These are phyloP conservation scores for Trametes meyenii DNA, from an alignment of 768 basidiomycete species.

Conservation along the genomic window DNA sequence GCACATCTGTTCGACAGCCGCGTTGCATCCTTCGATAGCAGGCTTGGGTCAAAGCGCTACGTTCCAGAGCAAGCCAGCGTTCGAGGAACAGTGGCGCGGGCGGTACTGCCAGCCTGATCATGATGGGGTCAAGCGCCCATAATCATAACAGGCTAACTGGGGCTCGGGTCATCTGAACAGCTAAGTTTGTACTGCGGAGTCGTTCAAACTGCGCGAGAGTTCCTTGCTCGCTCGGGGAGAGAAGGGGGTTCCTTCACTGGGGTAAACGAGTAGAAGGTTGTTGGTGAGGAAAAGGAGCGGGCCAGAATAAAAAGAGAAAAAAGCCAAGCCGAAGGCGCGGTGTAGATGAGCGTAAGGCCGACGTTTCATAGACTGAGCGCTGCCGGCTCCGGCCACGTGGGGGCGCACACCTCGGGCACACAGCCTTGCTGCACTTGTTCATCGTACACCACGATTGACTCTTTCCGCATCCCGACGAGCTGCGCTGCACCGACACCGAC, in stretches of 20 bases:
- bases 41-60: too few relatives aligned
- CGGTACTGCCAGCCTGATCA: too few relatives aligned
- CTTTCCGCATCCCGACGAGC: constrained; percentile 9
- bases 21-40: too few relatives aligned
- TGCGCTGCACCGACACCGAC: not conserved
- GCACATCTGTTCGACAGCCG: too few relatives aligned
- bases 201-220: too few relatives aligned
- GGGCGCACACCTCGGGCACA: constrained; percentile 23
- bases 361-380: constrained; percentile 17
- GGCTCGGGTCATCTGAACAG: not conserved
- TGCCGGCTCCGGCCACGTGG: constrained; percentile 24
- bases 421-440: constrained; percentile 22
- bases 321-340: not conserved
- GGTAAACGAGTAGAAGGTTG: not conserved
- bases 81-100: too few relatives aligned
- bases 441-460: constrained; percentile 17
- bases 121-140: constrained; percentile 1
- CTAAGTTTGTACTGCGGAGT: not conserved
- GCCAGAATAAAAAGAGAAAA: not conserved
- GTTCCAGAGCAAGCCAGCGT: too few relatives aligned
- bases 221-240: too few relatives aligned
- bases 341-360: not conserved
- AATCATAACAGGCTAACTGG: not conserved
- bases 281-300: not conserved
- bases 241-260: too few relatives aligned